Conservation (phyloP, 768 basidiomycete genomes). For the Calocybe cyanea region DNA sequence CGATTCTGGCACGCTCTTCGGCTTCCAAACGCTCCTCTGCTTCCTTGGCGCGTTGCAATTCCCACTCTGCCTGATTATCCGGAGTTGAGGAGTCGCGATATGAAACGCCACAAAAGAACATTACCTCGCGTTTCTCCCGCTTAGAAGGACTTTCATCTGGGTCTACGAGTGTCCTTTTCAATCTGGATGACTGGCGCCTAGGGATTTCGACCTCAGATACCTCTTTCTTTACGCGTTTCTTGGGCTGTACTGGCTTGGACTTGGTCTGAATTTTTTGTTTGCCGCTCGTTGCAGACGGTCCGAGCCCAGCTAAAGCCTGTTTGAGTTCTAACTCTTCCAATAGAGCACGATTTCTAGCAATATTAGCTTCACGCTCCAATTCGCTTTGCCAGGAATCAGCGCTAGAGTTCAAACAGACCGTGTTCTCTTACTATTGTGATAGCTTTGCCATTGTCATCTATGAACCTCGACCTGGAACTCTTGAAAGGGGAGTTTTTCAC, state of each 20-base stretch:
- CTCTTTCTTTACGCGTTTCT: constrained; percentile 53
- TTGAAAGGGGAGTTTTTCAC: constrained; percentile 71
- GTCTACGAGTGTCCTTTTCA: constrained; percentile 45
- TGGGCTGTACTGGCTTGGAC: constrained; percentile 61
- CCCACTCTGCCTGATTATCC: constrained; percentile 42
- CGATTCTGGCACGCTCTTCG: constrained; percentile 58
- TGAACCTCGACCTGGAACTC: constrained; percentile 78
- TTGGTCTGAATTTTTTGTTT: constrained; percentile 28
- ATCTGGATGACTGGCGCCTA: constrained; percentile 63
- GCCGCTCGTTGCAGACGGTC: constrained; percentile 39
- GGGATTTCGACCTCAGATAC: constrained; percentile 42
- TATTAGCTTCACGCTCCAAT: constrained; percentile 74
- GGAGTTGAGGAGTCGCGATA: background rate
- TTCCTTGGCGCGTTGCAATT: constrained; percentile 45
- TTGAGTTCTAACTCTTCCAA: constrained; percentile 69
- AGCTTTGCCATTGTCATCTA: constrained; percentile 50
- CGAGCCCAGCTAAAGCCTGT: constrained; percentile 47
- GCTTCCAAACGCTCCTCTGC: constrained; percentile 59
- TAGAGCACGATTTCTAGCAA: constrained; percentile 73
- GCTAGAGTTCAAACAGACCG: too few relatives aligned
- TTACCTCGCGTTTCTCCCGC: constrained; percentile 65
- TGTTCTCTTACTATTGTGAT: constrained; percentile 49
- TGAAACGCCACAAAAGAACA: background rate
- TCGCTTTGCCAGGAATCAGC: too few relatives aligned
- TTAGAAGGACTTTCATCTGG: constrained; percentile 63